Base-by-base conservation (phyloP, 2,329 filamentous ascomycete genomes). In the Hirsutella thompsonii region DNA sequence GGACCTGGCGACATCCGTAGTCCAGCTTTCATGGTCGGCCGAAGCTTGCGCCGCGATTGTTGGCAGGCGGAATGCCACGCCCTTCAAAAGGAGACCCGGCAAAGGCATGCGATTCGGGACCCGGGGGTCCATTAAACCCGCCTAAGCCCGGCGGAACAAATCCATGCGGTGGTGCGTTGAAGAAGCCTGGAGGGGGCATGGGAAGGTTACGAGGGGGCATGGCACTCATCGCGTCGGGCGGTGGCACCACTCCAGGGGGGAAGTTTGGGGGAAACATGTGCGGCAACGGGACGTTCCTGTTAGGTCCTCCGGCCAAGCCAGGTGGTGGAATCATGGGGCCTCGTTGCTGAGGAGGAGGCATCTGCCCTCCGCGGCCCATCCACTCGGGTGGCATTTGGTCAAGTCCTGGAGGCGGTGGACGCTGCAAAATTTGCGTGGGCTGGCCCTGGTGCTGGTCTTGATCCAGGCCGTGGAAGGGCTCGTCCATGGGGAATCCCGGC, bases 231-330 rank as follows among this genome's bases (percentile, higher is more conserved):
- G 58, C 62, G 23, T 73, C 69, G 1, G 68, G 69, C 11, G 67
- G 67, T 8, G 44, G 62, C 53, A 70, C 64, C 18, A 58, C 61
- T 20, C 60, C 63, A 5, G 67, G 69, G 13, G 73, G 69, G 46
- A 79, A 80, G 54, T 72, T 76, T n/a, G 74, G 73, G 18, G 73
- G 73, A 50, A 74, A 79, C 65, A 77, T 76, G 46, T 68, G 70
- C 40, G 70, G 72, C 56, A 75, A 67, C 14, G 71, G 70, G 46
- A 69, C 64, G 45, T 56, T 63, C 29, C 61, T 58, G 36, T 49
- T 56, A 4, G 54, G 55, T 5, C 54, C 57, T 16, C 52, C 54
- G 13, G 54, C 57, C 44, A 79, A 64, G 14, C 76, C 76, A 4
- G 74, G 76, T n/a, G 76, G 76, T 20, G 74, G 73, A 28, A 76